Evolutionary conservation across 805 yeast species (phyloP).

Genomic region (Starmerella gropengiesseri): DNA sequence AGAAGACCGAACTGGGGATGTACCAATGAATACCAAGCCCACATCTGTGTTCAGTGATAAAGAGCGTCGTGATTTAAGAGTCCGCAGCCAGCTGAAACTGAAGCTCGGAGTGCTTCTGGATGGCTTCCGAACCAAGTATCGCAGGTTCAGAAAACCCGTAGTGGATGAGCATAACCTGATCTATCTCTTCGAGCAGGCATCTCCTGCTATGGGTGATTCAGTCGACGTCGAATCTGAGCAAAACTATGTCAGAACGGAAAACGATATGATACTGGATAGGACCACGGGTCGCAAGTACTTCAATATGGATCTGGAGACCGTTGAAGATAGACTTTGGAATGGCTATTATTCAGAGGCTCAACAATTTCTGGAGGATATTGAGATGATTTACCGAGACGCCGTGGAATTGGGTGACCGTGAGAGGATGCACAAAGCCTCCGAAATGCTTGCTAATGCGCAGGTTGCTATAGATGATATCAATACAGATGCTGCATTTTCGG

Average conservation of each 20-base stretch:
- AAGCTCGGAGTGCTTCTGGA: constrained; percentile 85
- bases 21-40: background rate
- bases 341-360: constrained; percentile 89
- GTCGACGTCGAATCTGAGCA: constrained; percentile 29
- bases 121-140: constrained; percentile 72
- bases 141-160: constrained; percentile 80
- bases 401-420: constrained; percentile 71
- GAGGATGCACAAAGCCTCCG: constrained; percentile 67
- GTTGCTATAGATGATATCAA: constrained; percentile 83
- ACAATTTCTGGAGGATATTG: constrained; percentile 76
- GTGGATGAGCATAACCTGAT: constrained; percentile 65
- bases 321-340: constrained; percentile 94
- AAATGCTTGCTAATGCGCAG: constrained; percentile 92
- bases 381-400: constrained; percentile 72
- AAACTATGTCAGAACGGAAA: constrained; percentile 34
- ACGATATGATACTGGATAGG: constrained; percentile 71
- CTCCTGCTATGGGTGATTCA: background rate
- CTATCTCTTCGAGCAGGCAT: constrained; percentile 46
- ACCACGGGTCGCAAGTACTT: constrained; percentile 59
- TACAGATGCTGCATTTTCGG: constrained; percentile 49
- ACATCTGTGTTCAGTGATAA: constrained; percentile 13
- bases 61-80: constrained; percentile 54
- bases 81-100: constrained; percentile 75
- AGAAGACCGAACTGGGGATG: background rate
- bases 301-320: constrained; percentile 87